Evolutionary conservation across 164 flowering plant genomes (phyloP).

Genomic region (Euptelea pleiosperma): DNA sequence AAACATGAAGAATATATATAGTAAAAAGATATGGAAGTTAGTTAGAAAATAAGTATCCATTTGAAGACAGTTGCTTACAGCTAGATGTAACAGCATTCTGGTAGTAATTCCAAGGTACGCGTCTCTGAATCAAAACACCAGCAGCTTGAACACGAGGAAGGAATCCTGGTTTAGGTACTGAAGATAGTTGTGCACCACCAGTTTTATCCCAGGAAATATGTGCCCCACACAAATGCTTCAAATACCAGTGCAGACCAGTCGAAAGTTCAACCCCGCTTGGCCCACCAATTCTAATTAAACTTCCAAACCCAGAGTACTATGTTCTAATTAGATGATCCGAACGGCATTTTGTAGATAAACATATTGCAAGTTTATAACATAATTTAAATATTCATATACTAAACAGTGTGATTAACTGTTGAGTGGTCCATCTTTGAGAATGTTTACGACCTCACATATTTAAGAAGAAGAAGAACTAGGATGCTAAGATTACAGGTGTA

Average conservation of each 20-base stretch:
- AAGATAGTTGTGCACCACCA: conserved; percentile 63
- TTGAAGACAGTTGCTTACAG: conserved; percentile 42
- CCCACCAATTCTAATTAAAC: conserved; percentile 45
- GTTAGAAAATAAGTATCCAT: background rate
- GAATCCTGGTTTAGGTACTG: conserved; percentile 53
- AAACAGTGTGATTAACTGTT: background rate
- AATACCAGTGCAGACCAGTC: conserved; percentile 78
- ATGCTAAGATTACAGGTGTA: too few species aligned
- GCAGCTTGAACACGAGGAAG: conserved; percentile 49
- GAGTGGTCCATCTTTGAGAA: too few species aligned
- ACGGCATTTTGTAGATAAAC: background rate
- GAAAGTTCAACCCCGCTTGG: conserved; percentile 61
- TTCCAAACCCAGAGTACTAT: background rate
- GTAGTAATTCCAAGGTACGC: conserved; percentile 73
- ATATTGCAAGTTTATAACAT: background rate
- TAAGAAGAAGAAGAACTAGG: too few species aligned
- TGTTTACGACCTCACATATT: too few species aligned
- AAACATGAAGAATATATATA: background rate
- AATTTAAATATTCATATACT: background rate
- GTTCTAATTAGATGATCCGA: background rate
- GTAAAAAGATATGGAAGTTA: too few species aligned
- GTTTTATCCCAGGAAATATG: conserved; percentile 85
- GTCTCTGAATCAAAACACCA: conserved; percentile 56
- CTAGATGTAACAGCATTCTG: conserved; percentile 90
- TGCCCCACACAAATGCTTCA: conserved; percentile 66